These are phyloP conservation scores for Cucurbita pepo DNA, from an alignment of 306 rosid genomes.

Conservation along the genomic window DNA sequence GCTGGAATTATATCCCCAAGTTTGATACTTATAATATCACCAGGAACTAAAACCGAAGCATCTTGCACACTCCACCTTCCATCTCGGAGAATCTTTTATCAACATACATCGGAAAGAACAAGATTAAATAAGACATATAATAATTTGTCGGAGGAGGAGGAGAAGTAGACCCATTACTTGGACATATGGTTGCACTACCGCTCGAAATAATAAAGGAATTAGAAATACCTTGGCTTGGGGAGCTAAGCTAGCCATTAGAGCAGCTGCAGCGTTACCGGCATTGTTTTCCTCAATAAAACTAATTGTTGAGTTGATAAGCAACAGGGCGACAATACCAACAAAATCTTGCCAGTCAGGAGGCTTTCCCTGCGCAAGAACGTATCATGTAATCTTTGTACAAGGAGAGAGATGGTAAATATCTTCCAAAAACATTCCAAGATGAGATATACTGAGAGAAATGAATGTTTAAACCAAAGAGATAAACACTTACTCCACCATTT, in stretches of 20 bases:
- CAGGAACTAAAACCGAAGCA: slow-evolving; percentile 71
- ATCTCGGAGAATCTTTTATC: slow-evolving; percentile 79
- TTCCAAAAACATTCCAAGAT: too few relatives aligned
- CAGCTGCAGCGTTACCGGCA: slow-evolving; percentile 13
- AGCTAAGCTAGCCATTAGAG: slow-evolving; percentile 11
- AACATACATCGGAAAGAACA: not conserved
- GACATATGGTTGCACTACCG: not conserved
- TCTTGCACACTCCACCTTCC: slow-evolving; percentile 94
- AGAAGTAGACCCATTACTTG: not conserved
- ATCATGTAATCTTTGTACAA: not conserved
- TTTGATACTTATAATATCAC: slow-evolving; percentile 79
- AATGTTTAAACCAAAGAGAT: slow-evolving; percentile 1
- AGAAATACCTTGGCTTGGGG: slow-evolving; percentile 9
- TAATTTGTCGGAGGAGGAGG: not conserved
- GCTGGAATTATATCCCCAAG: slow-evolving; percentile 91
- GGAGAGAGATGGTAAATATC: not conserved
- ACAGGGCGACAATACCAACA: slow-evolving; percentile 8
- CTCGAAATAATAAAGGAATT: not conserved
- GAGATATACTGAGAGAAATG: not conserved
- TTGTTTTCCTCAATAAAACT: slow-evolving; percentile 12
- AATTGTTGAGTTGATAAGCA: slow-evolving; percentile 8
- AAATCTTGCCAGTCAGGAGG: slow-evolving; percentile 13
- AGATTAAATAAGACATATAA: not conserved
- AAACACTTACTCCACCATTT: slow-evolving; percentile 78
- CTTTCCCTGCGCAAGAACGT: slow-evolving; percentile 5